Evolutionary conservation across 352 stramenopile genomes (phyloP).

Genomic region (Globisporangium carolinianum): DNA sequence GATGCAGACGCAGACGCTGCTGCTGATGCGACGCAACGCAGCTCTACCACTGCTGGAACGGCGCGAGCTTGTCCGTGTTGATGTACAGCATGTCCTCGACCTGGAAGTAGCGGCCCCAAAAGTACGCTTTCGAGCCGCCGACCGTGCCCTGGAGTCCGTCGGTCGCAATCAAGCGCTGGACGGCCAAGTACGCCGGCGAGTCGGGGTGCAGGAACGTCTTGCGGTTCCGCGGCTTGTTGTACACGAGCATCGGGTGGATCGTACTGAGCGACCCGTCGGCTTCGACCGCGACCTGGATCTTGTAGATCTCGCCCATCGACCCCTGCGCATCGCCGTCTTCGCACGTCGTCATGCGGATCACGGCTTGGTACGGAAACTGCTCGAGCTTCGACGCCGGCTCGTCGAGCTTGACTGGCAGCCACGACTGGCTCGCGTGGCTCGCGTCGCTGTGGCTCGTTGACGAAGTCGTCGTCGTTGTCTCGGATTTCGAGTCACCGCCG

Average conservation of each 20-base stretch:
- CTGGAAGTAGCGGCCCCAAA: slow-evolving; percentile 82
- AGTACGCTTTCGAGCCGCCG: slow-evolving; percentile 79
- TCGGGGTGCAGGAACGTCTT: slow-evolving; percentile 86
- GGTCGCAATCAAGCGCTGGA: slow-evolving; percentile 52
- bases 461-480: slow-evolving; percentile 13
- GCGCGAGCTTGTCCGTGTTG: slow-evolving; percentile 76
- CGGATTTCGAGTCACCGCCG: slow-evolving; percentile 66
- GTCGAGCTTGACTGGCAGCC: slow-evolving; percentile 80
- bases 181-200: slow-evolving; percentile 64
- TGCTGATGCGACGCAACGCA: too few relatives aligned
- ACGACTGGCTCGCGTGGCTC: slow-evolving; percentile 34
- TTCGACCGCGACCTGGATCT: slow-evolving; percentile 82
- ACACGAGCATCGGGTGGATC: slow-evolving; percentile 82
- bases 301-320: slow-evolving; percentile 84
- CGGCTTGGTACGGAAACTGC: slow-evolving; percentile 76
- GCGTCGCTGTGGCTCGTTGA: slow-evolving; percentile 1
- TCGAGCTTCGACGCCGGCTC: slow-evolving; percentile 70
- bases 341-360: slow-evolving; percentile 79
- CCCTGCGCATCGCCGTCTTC: slow-evolving; percentile 64
- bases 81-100: slow-evolving; percentile 83
- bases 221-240: slow-evolving; percentile 81
- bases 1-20: too few relatives aligned
- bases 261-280: slow-evolving; percentile 51
- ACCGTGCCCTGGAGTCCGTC: slow-evolving; percentile 53
- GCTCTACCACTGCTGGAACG: slow-evolving; percentile 69